Conservation (phyloP, 331 rosid genomes). For the Prunus yedoensis region DNA sequence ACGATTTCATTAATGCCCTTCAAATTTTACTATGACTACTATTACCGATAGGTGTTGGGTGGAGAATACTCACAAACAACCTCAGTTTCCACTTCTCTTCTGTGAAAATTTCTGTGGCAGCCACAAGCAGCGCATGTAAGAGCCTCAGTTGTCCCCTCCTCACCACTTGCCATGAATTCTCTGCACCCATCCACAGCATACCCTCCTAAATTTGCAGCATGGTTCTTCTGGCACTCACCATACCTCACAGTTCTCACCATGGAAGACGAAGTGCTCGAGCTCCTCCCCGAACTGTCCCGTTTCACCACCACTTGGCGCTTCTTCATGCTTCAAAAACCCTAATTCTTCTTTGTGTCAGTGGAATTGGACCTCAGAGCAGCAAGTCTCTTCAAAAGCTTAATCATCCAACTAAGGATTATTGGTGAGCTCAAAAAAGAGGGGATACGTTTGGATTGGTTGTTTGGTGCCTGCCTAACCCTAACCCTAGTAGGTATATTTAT, state of each 20-base stretch:
- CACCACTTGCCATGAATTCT: slow-evolving; percentile 72
- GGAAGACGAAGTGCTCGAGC: slow-evolving; percentile 48
- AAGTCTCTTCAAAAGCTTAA: background rate
- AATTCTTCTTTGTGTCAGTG: background rate
- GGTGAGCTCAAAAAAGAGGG: background rate
- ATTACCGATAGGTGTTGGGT: slow-evolving; percentile 40
- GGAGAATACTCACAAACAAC: slow-evolving; percentile 95
- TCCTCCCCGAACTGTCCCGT: slow-evolving; percentile 37
- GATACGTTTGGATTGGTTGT: background rate
- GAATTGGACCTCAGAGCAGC: background rate
- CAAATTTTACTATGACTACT: background rate
- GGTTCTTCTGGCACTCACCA: slow-evolving; percentile 87
- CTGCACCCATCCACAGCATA: slow-evolving; percentile 91
- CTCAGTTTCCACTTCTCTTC: slow-evolving; percentile 77
- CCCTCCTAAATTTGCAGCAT: slow-evolving; percentile 85
- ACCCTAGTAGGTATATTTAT: slow-evolving; percentile 59
- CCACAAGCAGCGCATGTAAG: slow-evolving; percentile 89
- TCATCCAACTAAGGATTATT: background rate
- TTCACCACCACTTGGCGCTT: slow-evolving; percentile 74
- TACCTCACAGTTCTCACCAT: slow-evolving; percentile 47
- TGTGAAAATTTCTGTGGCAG: slow-evolving; percentile 83
- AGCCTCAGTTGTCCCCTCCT: slow-evolving; percentile 54
- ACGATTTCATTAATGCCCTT: slow-evolving; percentile 5
- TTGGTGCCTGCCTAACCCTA: slow-evolving; percentile 50
- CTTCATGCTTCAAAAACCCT: slow-evolving; percentile 51